phyloP scores from a whole-genome alignment of 2,329 filamentous ascomycete species.

The Ilyonectria robusta region DNA sequence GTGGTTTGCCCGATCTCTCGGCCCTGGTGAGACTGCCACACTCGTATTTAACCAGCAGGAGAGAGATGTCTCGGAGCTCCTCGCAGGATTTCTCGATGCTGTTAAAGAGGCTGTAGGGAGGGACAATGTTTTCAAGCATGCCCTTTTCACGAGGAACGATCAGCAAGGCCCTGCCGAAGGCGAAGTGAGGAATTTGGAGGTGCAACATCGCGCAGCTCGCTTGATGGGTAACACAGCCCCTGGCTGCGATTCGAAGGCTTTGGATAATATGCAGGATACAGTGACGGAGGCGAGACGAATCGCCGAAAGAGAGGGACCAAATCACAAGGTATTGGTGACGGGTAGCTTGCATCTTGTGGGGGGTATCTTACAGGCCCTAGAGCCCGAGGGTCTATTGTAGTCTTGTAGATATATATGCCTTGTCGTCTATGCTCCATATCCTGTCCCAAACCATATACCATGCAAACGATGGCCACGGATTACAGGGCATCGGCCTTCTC shows the following conservation, averaged over 20 bases:
- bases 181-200: slow-evolving; percentile 64
- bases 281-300: slow-evolving; percentile 69
- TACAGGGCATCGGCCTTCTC: slow-evolving; percentile 62
- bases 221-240: slow-evolving; percentile 72
- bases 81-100: slow-evolving; percentile 73
- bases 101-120: slow-evolving; percentile 58
- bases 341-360: slow-evolving; percentile 90
- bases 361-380: slow-evolving; percentile 81
- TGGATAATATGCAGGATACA: slow-evolving; percentile 80
- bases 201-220: slow-evolving; percentile 77
- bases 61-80: slow-evolving; percentile 78
- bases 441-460: not conserved
- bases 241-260: slow-evolving; percentile 60
- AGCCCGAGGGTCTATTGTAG: slow-evolving; percentile 57
- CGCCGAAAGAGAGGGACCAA: slow-evolving; percentile 51
- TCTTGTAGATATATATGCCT: slow-evolving; percentile 6
- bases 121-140: slow-evolving; percentile 74
- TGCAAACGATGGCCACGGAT: slow-evolving; percentile 17
- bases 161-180: slow-evolving; percentile 36
- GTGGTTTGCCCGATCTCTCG: slow-evolving; percentile 78
- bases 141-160: slow-evolving; percentile 86
- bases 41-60: slow-evolving; percentile 96
- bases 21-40: slow-evolving; percentile 56
- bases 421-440: slow-evolving; percentile 18
- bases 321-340: slow-evolving; percentile 78